phyloP scores from a whole-genome alignment of 2,329 filamentous ascomycete genomes.

The Penicillium hesseltinei region DNA sequence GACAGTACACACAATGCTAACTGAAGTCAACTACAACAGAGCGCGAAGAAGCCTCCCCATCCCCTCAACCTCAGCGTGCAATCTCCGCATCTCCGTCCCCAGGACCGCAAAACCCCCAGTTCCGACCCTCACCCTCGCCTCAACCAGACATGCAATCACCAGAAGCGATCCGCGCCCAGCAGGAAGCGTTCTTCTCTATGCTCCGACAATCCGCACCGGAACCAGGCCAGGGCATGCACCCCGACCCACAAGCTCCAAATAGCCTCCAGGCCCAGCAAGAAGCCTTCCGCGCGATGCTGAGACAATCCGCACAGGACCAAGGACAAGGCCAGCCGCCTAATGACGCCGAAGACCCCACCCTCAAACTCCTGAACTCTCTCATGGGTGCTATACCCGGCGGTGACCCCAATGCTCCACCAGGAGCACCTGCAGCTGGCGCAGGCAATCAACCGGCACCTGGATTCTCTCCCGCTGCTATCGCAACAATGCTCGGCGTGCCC shows the following conservation, averaged over 20 bases:
- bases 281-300: slow-evolving; percentile 42
- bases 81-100: slow-evolving; percentile 30
- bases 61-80: slow-evolving; percentile 14
- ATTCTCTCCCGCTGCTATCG: slow-evolving; percentile 31
- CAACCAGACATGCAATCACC: slow-evolving; percentile 29
- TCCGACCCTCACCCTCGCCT: slow-evolving; percentile 14
- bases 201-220: slow-evolving; percentile 34
- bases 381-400: slow-evolving; percentile 32
- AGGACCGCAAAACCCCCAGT: slow-evolving; percentile 24
- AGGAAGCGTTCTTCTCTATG: slow-evolving; percentile 44
- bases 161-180: slow-evolving; percentile 39
- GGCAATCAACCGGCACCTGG: slow-evolving; percentile 8
- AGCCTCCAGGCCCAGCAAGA: slow-evolving; percentile 38
- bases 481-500: slow-evolving; percentile 45
- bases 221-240: slow-evolving; percentile 13
- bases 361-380: slow-evolving; percentile 39
- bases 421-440: slow-evolving; percentile 15
- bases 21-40: slow-evolving; percentile 14
- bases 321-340: slow-evolving; percentile 11
- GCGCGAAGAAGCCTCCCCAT: slow-evolving; percentile 26
- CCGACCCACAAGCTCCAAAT: slow-evolving; percentile 21
- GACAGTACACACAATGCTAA: slow-evolving; percentile 8
- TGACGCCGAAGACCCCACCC: slow-evolving; percentile 35
- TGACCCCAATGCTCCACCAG: slow-evolving; percentile 20
- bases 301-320: slow-evolving; percentile 29